Base-by-base conservation (phyloP, 2,329 filamentous ascomycete species). In the Fusarium palustre region DNA sequence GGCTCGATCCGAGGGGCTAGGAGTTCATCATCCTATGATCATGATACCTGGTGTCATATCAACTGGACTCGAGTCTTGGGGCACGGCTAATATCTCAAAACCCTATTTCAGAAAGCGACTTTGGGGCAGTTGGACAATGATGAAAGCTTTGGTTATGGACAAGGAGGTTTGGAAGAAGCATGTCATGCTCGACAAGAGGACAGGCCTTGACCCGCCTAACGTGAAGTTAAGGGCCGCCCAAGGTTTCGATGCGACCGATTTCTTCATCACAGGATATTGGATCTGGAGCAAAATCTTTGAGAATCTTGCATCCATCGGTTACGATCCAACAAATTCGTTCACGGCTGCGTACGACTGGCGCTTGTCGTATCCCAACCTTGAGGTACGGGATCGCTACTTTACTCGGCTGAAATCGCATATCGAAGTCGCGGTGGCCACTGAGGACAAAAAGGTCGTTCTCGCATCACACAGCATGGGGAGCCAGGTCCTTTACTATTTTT, bases 41-140 rank as follows among this genome's bases (percentile, higher is more conserved):
- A 98, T 99, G 95, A 90, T 99, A 12, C 96, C 96, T 0, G 96
- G 96, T 7, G 96, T 99, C 62, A 99, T 99, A 72, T 98, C 96
- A 0, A 98, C 96, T 0, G 96, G 96, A 2, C 86, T 99, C 25
- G 96, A 99, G 80, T 97, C 93, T 48, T 99, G 96, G 96, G 93
- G 95, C 6, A 98, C 96, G 0, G 90, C 92, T 52, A 92, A 94
- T 76, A 84, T 86, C 42, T 97, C 94, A 10, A 88, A 93, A 36
- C 92, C 91, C 62, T 99, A 98, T 80, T 99, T 99, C 79, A 87
- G 96, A 67, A 97, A 97, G 81, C 86, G 96, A 55, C 82, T 99
- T 50, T 99, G 96, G 96, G 96, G 96, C 7, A 97, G 93, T 72
- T 99, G 97, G 96, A 97, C 89, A 69, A 99, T 99, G 96, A 97